Percentiles rank a stretch among this genome's conserved stretches.
These are phyloP conservation scores for Furcasterigmium sp. DNA, from an alignment of 2,329 filamentous ascomycete species.

Conservation along the genomic window DNA sequence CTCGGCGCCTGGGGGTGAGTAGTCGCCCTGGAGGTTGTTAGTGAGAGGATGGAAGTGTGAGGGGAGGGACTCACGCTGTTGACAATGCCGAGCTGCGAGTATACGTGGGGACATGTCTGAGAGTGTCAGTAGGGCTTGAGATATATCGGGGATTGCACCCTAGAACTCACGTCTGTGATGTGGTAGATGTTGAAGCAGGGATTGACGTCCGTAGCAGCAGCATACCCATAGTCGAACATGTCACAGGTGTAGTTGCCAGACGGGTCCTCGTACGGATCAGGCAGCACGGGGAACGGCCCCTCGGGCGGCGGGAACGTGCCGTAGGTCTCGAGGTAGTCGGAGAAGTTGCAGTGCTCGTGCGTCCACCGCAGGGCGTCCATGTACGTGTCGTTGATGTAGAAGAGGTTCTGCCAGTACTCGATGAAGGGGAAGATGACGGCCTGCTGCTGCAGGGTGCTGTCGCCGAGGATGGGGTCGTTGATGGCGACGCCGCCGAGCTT, in stretches of 20 bases:
- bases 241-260: conserved; percentile 43
- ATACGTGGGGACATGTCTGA: conserved; percentile 61
- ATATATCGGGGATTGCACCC: background rate
- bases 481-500: conserved; percentile 65
- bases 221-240: conserved; percentile 47
- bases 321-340: conserved; percentile 52
- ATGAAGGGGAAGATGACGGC: conserved; percentile 53
- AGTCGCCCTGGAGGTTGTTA: conserved; percentile 34
- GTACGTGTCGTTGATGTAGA: conserved; percentile 59
- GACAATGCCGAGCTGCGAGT: conserved; percentile 67
- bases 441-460: conserved; percentile 36
- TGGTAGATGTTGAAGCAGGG: conserved; percentile 82
- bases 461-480: conserved; percentile 64
- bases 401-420: conserved; percentile 54
- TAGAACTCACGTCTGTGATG: conserved; percentile 43
- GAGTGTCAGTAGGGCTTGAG: background rate
- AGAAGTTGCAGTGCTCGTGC: conserved; percentile 58
- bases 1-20: conserved; percentile 54
- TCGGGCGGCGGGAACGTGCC: conserved; percentile 61
- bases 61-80: conserved; percentile 31
- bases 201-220: conserved; percentile 53
- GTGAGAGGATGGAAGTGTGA: background rate
- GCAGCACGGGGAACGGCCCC: conserved; percentile 46
- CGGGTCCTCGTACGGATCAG: conserved; percentile 34
- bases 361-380: conserved; percentile 44